phyloP scores from a whole-genome alignment of 2,329 filamentous ascomycete genomes.

The Neospermospora avenae region DNA sequence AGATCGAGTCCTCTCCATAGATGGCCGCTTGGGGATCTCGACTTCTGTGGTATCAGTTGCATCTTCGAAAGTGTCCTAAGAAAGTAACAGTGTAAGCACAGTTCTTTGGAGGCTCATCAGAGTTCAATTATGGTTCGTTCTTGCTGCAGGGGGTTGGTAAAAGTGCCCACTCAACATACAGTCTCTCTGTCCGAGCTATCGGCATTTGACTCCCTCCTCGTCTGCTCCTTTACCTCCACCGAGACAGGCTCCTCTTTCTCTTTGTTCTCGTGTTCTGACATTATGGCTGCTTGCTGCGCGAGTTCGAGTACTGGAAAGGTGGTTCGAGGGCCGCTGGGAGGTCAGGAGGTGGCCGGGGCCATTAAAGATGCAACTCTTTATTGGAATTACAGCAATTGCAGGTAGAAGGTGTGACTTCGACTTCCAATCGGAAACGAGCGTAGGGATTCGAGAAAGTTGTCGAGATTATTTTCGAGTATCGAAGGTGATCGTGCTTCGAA shows the following conservation, averaged over 20 bases:
- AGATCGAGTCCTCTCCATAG: constrained; percentile 30
- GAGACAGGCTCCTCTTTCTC: constrained; percentile 18
- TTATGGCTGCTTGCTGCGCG: constrained; percentile 1
- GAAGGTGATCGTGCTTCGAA: neutral
- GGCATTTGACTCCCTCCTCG: constrained; percentile 13
- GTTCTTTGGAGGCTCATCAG: neutral
- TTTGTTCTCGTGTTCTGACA: constrained; percentile 24
- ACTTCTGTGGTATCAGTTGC: constrained; percentile 54
- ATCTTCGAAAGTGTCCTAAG: constrained; percentile 79
- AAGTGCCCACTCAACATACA: constrained; percentile 14
- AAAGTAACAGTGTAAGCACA: constrained; percentile 10
- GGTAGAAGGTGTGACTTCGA: neutral
- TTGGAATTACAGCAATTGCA: neutral
- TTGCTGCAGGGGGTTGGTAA: neutral
- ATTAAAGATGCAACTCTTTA: constrained; percentile 8
- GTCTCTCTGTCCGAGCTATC: constrained; percentile 24
- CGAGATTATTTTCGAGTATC: neutral
- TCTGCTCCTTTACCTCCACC: constrained; percentile 5
- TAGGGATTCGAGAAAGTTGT: neutral
- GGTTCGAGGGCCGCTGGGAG: neutral
- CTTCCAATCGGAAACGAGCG: neutral
- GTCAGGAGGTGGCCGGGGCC: constrained; percentile 15
- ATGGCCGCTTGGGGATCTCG: constrained; percentile 20
- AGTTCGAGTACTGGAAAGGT: neutral
- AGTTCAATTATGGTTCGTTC: constrained; percentile 6